Conservation (phyloP, 2,329 filamentous ascomycete species). For the Ophiognomonia clavigignenti-juglandacearum region DNA sequence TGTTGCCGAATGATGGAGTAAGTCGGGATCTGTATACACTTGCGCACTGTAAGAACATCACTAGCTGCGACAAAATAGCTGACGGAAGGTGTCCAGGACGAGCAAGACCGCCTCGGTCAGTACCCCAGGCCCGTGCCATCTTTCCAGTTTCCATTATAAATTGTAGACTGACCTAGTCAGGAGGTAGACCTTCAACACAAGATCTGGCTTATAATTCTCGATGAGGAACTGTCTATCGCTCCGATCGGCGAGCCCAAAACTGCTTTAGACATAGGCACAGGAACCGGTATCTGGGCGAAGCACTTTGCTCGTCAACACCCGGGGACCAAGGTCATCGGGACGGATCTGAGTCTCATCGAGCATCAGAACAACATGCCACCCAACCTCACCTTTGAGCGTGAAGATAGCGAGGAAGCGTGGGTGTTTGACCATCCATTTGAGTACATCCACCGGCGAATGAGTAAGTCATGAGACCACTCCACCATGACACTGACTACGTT, state of each 20-base stretch:
- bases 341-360: constrained; percentile 9
- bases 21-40: neutral
- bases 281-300: constrained; percentile 12
- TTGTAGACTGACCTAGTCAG: neutral
- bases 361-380: neutral
- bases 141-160: no score
- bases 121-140: neutral
- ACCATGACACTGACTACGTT: no score
- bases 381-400: constrained; percentile 9
- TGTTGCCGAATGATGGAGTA: neutral
- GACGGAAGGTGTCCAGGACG: neutral
- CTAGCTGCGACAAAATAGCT: no score
- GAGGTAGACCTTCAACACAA: constrained; percentile 7
- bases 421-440: constrained; percentile 2
- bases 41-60: neutral
- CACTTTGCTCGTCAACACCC: constrained; percentile 5
- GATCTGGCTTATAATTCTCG: constrained; percentile 5
- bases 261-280: constrained; percentile 13
- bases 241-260: constrained; percentile 4
- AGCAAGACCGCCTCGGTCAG: neutral
- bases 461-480: no score
- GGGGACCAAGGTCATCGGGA: constrained; percentile 8
- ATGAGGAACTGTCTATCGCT: constrained; percentile 3
- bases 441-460: constrained; percentile 9
- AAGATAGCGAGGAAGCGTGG: constrained; percentile 9